Evolutionary conservation across 768 basidiomycete genomes (phyloP).

Genomic region (Coprinopsis cinerea): DNA sequence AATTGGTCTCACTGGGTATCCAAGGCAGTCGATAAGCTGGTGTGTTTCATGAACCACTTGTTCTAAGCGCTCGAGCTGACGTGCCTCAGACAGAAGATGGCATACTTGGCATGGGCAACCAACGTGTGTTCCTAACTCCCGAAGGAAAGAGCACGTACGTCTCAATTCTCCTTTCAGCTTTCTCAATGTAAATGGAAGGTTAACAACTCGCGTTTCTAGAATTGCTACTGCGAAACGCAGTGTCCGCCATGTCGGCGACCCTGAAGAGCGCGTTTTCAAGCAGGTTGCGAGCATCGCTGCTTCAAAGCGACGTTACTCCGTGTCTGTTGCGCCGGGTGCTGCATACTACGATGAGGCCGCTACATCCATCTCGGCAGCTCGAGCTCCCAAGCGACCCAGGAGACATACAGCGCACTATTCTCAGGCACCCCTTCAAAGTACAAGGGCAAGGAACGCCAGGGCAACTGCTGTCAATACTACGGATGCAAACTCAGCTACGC

Average conservation of each 20-base stretch:
- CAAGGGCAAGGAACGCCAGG: background rate
- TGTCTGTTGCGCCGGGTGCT: background rate
- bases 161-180: background rate
- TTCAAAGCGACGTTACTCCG: background rate
- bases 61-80: background rate
- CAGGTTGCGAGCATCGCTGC: background rate
- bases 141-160: constrained; percentile 3
- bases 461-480: background rate
- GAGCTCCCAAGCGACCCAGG: background rate
- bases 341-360: background rate
- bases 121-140: constrained; percentile 6
- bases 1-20: constrained; percentile 6
- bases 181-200: background rate
- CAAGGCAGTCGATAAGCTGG: constrained; percentile 9
- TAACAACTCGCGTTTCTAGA: background rate
- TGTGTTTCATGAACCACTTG: background rate
- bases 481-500: background rate
- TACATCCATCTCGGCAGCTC: constrained; percentile 6
- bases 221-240: background rate
- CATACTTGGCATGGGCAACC: constrained; percentile 1
- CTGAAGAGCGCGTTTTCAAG: background rate
- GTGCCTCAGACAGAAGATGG: constrained; percentile 5
- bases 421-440: background rate
- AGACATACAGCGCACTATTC: background rate
- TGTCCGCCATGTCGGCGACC: background rate